Percentiles rank a stretch among this genome's conserved stretches.
phyloP scores from a whole-genome alignment of 2,329 filamentous ascomycete genomes.

The Celoporthe dispersa region DNA sequence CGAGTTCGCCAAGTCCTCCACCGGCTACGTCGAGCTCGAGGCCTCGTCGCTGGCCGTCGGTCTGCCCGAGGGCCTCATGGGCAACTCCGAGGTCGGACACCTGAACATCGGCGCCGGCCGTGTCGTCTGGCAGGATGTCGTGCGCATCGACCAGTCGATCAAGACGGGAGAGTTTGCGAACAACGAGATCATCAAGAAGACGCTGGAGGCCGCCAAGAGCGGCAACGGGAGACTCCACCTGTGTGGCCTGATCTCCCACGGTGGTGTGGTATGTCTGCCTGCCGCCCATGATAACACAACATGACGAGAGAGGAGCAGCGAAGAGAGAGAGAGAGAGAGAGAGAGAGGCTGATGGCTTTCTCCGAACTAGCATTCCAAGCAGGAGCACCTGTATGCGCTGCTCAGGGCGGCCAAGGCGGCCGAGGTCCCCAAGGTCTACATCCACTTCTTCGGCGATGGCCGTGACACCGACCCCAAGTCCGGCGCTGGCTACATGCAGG shows the following conservation, averaged over 20 bases:
- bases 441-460: slow-evolving; percentile 99
- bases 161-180: slow-evolving; percentile 81
- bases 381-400: slow-evolving; percentile 87
- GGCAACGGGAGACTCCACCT: slow-evolving; percentile 93
- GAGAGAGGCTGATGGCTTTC: not conserved
- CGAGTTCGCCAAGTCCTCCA: slow-evolving; percentile 77
- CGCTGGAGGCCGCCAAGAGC: slow-evolving; percentile 79
- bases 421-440: slow-evolving; percentile 87
- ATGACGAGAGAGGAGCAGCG: not conserved
- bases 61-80: slow-evolving; percentile 96
- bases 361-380: slow-evolving; percentile 78
- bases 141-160: slow-evolving; percentile 92
- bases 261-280: slow-evolving; percentile 71
- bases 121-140: slow-evolving; percentile 98
- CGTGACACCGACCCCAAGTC: slow-evolving; percentile 98
- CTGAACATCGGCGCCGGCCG: slow-evolving; percentile 97
- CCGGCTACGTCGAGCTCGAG: slow-evolving; percentile 91
- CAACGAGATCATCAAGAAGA: slow-evolving; percentile 75
- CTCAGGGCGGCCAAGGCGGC: slow-evolving; percentile 89
- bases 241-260: slow-evolving; percentile 89
- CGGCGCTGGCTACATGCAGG: slow-evolving; percentile 82
- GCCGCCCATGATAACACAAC: not conserved
- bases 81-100: slow-evolving; percentile 98
- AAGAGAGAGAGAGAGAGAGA: not conserved
- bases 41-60: slow-evolving; percentile 95